phyloP scores from a whole-genome alignment of 129 eudicot species.

The Flaveria robusta region DNA sequence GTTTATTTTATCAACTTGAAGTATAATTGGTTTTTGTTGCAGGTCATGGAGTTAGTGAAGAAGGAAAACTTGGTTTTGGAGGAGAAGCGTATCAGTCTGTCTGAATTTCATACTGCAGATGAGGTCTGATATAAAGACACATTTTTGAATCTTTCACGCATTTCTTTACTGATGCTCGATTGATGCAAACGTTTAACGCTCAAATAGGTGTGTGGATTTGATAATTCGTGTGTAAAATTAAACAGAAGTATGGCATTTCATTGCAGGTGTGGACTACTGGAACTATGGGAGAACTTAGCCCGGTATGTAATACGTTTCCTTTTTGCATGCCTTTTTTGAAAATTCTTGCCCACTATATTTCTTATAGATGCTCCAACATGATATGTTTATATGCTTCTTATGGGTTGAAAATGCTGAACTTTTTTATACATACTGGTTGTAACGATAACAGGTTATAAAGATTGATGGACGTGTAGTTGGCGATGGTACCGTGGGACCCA shows the following conservation, averaged over 20 bases:
- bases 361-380: neutral
- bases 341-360: neutral
- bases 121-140: conserved; percentile 41
- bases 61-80: conserved; percentile 67
- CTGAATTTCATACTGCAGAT: conserved; percentile 90
- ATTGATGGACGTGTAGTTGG: conserved; percentile 91
- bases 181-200: neutral
- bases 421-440: neutral
- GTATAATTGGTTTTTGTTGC: conserved; percentile 14
- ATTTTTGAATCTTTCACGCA: neutral
- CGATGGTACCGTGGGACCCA: conserved; percentile 80
- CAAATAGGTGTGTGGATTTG: neutral
- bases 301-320: conserved; percentile 70
- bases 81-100: conserved; percentile 80
- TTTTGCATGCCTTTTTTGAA: neutral
- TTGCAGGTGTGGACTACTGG: conserved; percentile 87
- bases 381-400: neutral
- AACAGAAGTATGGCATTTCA: neutral
- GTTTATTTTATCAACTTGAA: neutral
- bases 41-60: conserved; percentile 91
- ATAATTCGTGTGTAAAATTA: neutral
- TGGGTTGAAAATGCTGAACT: neutral
- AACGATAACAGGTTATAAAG: conserved; percentile 56
- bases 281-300: conserved; percentile 95
- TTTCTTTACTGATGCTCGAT: conserved; percentile 1